Conservation (phyloP, 1,139 yeast species). For the Yamadazyma diospyri region DNA sequence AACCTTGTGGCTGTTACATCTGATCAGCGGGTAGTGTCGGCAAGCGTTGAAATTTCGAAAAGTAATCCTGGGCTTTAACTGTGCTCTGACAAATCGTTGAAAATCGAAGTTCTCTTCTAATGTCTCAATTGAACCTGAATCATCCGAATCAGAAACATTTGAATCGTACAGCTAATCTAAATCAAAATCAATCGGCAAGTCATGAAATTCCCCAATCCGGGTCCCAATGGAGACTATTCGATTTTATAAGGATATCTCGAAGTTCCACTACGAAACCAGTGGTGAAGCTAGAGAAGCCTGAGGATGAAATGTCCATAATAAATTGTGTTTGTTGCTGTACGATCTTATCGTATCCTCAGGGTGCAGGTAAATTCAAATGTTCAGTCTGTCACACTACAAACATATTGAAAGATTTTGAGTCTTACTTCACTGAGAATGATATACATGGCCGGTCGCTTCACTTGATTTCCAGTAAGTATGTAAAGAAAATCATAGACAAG, state of each 20-base stretch:
- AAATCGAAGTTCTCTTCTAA: no score
- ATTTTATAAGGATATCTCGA: conserved; percentile 17
- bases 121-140: no score
- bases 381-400: conserved; percentile 53
- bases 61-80: no score
- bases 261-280: conserved; percentile 7
- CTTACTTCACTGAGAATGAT: conserved; percentile 6
- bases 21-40: no score
- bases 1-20: conserved; percentile 1
- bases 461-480: conserved; percentile 22
- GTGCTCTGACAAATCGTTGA: no score
- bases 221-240: conserved; percentile 23
- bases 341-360: conserved; percentile 45
- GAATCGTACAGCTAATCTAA: neutral
- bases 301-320: conserved; percentile 15
- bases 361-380: conserved; percentile 51
- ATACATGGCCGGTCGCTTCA: conserved; percentile 13
- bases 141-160: neutral
- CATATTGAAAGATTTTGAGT: conserved; percentile 18
- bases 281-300: conserved; percentile 8
- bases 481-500: conserved; percentile 26
- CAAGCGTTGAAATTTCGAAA: no score
- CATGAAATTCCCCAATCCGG: conserved; percentile 12
- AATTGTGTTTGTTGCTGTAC: conserved; percentile 62
- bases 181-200: neutral